phyloP scores from a whole-genome alignment of 2,329 filamentous ascomycete genomes.

The Penicillium decumbens region DNA sequence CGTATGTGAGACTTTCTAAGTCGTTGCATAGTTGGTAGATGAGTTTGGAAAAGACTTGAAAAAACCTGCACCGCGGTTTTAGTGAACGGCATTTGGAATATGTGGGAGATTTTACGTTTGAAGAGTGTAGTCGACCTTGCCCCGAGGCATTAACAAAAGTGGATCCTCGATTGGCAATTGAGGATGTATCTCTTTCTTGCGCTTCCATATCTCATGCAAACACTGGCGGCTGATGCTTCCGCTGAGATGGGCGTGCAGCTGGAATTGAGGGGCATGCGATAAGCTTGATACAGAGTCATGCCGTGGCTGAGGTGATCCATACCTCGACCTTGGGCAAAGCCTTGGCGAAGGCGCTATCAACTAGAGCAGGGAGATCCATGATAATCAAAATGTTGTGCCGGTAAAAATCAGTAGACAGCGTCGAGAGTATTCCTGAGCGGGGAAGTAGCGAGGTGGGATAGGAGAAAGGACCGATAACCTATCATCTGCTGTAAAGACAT shows the following conservation, averaged over 20 bases:
- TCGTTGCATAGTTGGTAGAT: constrained; percentile 72
- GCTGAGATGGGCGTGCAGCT: constrained; percentile 77
- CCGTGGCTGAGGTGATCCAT: constrained; percentile 1
- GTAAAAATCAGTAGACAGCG: background rate
- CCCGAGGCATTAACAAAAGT: constrained; percentile 61
- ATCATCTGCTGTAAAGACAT: background rate
- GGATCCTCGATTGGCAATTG: constrained; percentile 62
- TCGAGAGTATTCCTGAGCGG: background rate
- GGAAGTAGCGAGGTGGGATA: background rate
- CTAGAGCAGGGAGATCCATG: constrained; percentile 26
- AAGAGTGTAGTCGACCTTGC: constrained; percentile 67
- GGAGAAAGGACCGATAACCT: background rate
- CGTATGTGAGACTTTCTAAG: constrained; percentile 54
- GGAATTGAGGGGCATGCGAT: background rate
- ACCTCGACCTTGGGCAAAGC: constrained; percentile 38
- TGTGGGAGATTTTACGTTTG: constrained; percentile 58
- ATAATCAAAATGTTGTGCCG: constrained; percentile 12
- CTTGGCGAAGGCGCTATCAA: constrained; percentile 31
- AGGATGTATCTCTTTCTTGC: constrained; percentile 51
- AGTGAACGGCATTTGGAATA: background rate
- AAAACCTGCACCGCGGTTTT: constrained; percentile 55
- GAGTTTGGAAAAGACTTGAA: constrained; percentile 71
- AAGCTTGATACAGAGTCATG: background rate
- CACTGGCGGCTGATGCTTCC: constrained; percentile 70
- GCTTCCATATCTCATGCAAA: constrained; percentile 68